Conservation (phyloP, 495 filamentous ascomycete species). For the Aspergillus cavernicola region DNA sequence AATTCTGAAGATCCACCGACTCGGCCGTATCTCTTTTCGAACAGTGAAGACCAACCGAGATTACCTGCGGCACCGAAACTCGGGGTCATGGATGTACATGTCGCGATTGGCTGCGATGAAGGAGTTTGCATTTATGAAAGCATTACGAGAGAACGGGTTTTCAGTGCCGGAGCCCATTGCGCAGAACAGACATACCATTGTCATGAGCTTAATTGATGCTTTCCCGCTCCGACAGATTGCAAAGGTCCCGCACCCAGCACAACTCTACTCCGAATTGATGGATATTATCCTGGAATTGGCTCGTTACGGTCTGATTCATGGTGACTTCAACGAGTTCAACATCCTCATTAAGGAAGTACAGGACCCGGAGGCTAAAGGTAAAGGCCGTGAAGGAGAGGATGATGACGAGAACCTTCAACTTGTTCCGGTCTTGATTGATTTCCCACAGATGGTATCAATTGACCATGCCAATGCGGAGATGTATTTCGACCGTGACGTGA, state of each 20-base stretch:
- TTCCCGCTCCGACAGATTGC: slow-evolving; percentile 85
- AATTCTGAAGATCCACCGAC: slow-evolving; percentile 88
- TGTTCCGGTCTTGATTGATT: slow-evolving; percentile 84
- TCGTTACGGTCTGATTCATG: slow-evolving; percentile 88
- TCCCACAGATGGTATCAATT: slow-evolving; percentile 97
- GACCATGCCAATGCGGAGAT: slow-evolving; percentile 88
- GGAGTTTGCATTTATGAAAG: slow-evolving; percentile 90
- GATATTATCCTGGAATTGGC: slow-evolving; percentile 80
- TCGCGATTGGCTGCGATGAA: slow-evolving; percentile 85
- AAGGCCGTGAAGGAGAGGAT: slow-evolving; percentile 29
- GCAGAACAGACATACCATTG: slow-evolving; percentile 87
- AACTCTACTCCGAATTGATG: slow-evolving; percentile 84
- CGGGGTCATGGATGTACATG: slow-evolving; percentile 96
- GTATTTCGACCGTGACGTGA: slow-evolving; percentile 93
- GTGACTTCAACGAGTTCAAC: slow-evolving; percentile 99
- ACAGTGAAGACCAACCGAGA: slow-evolving; percentile 93
- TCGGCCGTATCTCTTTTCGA: slow-evolving; percentile 95
- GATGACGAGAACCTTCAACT: slow-evolving; percentile 35
- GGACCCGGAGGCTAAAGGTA: slow-evolving; percentile 37
- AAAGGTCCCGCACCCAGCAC: slow-evolving; percentile 70
- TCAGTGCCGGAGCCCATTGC: slow-evolving; percentile 81
- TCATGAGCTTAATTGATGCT: slow-evolving; percentile 89
- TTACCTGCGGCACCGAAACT: slow-evolving; percentile 78
- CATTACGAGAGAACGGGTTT: slow-evolving; percentile 76
- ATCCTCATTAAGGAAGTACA: slow-evolving; percentile 79